These are phyloP conservation scores for Melampsora americana DNA, from an alignment of 1,284 basidiomycete genomes.

Conservation along the genomic window DNA sequence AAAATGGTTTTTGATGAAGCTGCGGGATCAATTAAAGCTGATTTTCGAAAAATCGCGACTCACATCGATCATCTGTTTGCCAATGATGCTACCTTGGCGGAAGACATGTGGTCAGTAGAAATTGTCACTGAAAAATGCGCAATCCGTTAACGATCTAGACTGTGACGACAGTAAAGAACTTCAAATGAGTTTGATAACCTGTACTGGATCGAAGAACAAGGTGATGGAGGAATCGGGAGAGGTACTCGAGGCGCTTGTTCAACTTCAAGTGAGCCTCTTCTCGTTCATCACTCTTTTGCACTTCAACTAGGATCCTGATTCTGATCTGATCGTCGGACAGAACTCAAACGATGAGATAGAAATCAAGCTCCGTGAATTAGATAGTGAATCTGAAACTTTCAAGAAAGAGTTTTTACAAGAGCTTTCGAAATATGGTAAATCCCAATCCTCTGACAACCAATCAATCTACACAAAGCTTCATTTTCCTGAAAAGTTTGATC, in stretches of 20 bases:
- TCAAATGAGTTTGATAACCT: neutral
- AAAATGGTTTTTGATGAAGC: constrained; percentile 9
- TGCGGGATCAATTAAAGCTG: neutral
- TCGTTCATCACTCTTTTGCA: neutral
- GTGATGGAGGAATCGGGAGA: neutral
- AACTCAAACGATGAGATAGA: neutral
- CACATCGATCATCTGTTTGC: neutral
- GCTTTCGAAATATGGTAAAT: neutral
- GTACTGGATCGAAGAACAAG: neutral
- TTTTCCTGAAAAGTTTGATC: neutral
- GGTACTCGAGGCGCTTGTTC: neutral
- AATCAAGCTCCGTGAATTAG: neutral
- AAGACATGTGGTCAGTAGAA: neutral
- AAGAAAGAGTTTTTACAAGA: neutral
- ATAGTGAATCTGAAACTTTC: neutral
- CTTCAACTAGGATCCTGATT: neutral
- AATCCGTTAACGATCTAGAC: too few relatives aligned
- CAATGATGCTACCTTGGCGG: neutral
- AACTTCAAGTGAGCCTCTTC: neutral
- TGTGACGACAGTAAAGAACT: neutral
- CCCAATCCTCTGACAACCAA: neutral
- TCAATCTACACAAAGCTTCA: neutral
- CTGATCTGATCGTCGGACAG: neutral
- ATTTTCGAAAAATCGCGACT: neutral
- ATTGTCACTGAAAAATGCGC: neutral